Percentiles rank a stretch among this genome's conserved stretches.
Evolutionary conservation across 1,284 basidiomycete species (phyloP).

Genomic region (Anthracocystis walkeri): DNA sequence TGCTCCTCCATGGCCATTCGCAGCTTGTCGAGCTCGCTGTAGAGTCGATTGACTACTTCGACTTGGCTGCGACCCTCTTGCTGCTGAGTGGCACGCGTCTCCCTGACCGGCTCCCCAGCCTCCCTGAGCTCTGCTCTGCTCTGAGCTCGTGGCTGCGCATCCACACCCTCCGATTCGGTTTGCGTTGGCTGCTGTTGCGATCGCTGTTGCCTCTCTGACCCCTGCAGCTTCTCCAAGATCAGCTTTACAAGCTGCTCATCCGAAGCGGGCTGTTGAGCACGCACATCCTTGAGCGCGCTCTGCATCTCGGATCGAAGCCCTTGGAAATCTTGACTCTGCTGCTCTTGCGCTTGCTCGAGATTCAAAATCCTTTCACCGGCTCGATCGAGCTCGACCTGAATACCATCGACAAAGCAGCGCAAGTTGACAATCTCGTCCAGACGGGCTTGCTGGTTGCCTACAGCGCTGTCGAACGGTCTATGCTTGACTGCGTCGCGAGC

Average conservation of each 20-base stretch:
- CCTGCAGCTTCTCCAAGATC: slow-evolving; percentile 29
- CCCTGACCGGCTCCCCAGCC: not conserved
- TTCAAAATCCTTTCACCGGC: slow-evolving; percentile 52
- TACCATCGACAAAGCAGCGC: slow-evolving; percentile 48
- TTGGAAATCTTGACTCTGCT: slow-evolving; percentile 50
- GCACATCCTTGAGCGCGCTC: slow-evolving; percentile 35
- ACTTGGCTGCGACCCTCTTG: slow-evolving; percentile 30
- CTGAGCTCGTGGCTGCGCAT: not conserved
- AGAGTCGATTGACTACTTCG: slow-evolving; percentile 46
- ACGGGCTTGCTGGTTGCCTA: slow-evolving; percentile 44
- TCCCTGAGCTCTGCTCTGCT: not conserved
- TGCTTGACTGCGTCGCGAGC: slow-evolving; percentile 46
- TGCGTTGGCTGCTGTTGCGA: slow-evolving; percentile 5
- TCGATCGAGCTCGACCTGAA: slow-evolving; percentile 50
- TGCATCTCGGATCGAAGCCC: slow-evolving; percentile 44
- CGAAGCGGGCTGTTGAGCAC: slow-evolving; percentile 8
- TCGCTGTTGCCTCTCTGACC: not conserved
- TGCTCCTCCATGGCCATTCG: slow-evolving; percentile 46
- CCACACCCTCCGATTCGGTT: not conserved
- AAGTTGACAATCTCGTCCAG: slow-evolving; percentile 51
- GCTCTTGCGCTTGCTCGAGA: slow-evolving; percentile 49
- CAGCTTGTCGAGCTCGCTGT: slow-evolving; percentile 45
- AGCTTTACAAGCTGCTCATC: slow-evolving; percentile 34
- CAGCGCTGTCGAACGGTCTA: slow-evolving; percentile 34
- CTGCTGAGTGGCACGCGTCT: slow-evolving; percentile 2